Evolutionary conservation across 768 basidiomycete genomes (phyloP).

Genomic region (Pholiota molesta): DNA sequence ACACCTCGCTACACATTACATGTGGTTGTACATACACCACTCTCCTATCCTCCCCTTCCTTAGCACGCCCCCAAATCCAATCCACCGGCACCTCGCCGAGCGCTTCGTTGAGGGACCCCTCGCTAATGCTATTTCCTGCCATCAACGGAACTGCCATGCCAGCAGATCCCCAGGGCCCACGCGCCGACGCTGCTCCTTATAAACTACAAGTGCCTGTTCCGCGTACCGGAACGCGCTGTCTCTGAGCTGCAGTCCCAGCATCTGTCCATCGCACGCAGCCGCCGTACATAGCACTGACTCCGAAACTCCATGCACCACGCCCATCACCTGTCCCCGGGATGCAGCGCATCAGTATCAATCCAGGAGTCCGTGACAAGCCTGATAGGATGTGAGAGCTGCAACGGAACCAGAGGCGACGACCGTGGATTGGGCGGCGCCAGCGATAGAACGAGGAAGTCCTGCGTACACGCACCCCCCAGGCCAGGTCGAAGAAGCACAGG

Average conservation of each 20-base stretch:
- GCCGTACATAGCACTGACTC: background rate
- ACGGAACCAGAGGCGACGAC: conserved; percentile 41
- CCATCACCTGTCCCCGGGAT: conserved; percentile 38
- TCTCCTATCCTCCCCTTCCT: too few relatives aligned
- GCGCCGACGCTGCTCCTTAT: conserved; percentile 1
- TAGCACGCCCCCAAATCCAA: too few relatives aligned
- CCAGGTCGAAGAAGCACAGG: conserved; percentile 2
- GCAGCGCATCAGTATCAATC: conserved; percentile 34
- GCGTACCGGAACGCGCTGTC: background rate
- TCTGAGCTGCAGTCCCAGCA: background rate
- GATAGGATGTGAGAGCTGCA: conserved; percentile 52
- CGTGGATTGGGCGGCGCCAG: conserved; percentile 47
- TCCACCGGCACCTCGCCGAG: conserved; percentile 18
- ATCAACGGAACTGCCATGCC: conserved; percentile 10
- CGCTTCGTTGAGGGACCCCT: conserved; percentile 27
- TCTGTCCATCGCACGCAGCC: background rate
- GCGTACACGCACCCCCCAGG: conserved; percentile 2
- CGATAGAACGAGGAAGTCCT: conserved; percentile 61
- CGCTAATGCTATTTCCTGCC: conserved; percentile 1
- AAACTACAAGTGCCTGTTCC: background rate
- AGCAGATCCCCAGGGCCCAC: conserved; percentile 3
- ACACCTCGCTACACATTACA: background rate
- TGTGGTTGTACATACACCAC: too few relatives aligned
- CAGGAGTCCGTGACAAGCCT: conserved; percentile 60
- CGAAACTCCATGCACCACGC: background rate